phyloP scores from a whole-genome alignment of 169 alveolate species.

The Plasmodium gonderi region DNA sequence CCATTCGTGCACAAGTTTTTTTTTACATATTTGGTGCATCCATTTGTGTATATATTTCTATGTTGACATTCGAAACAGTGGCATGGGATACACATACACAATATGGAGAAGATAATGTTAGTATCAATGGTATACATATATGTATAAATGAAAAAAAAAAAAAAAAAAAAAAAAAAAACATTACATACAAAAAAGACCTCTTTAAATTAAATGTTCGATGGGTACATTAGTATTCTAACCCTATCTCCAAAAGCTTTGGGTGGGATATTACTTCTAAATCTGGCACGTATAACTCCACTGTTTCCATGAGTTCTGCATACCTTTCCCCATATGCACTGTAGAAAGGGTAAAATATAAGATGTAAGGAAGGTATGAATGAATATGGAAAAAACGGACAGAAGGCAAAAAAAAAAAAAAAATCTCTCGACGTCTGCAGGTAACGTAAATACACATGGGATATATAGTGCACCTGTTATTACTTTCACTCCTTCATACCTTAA shows the following conservation, averaged over 20 bases:
- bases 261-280: conserved; percentile 96
- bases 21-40: too few relatives aligned
- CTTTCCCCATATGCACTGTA: conserved; percentile 96
- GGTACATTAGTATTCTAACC: conserved; percentile 97
- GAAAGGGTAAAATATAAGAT: background rate
- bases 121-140: background rate
- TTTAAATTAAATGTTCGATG: conserved; percentile 90
- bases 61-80: background rate
- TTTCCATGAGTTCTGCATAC: conserved; percentile 97
- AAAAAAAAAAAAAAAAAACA: background rate
- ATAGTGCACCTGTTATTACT: background rate
- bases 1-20: background rate
- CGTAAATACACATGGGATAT: background rate
- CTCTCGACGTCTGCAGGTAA: background rate
- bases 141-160: background rate
- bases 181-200: background rate
- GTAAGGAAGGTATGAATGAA: background rate
- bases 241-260: conserved; percentile 96
- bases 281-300: conserved; percentile 97
- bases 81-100: background rate
- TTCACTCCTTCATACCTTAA: conserved; percentile 85
- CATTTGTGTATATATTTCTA: background rate
- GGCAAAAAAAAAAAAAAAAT: too few relatives aligned
- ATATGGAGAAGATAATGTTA: background rate
- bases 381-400: background rate